These are phyloP conservation scores for Termitomyces sp. DNA, from an alignment of 768 basidiomycete genomes.

Conservation along the genomic window DNA sequence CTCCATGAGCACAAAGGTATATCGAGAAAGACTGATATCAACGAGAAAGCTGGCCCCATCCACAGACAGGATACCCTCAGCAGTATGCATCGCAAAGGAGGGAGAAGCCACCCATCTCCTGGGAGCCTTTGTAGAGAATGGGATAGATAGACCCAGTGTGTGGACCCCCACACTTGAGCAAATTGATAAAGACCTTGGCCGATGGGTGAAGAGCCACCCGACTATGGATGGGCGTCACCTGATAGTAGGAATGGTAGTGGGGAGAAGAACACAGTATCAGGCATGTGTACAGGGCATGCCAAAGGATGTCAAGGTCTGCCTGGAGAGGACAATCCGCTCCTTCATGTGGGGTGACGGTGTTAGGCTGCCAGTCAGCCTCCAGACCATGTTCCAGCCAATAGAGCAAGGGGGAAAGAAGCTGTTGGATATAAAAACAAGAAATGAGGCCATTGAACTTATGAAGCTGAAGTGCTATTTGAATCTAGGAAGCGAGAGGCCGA, in stretches of 20 bases:
- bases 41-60: not conserved
- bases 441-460: not conserved
- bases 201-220: conserved; percentile 12
- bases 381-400: too few relatives aligned
- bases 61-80: not conserved
- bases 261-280: not conserved
- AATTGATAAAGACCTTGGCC: conserved; percentile 13
- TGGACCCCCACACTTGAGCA: conserved; percentile 19
- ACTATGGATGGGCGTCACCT: not conserved
- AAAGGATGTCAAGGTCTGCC: not conserved
- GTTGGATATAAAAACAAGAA: not conserved
- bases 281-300: not conserved
- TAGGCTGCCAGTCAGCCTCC: too few relatives aligned
- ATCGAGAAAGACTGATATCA: not conserved
- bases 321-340: not conserved
- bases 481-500: not conserved
- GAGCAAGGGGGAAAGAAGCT: not conserved
- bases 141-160: conserved; percentile 2
- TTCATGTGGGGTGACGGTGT: not conserved
- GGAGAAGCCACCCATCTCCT: conserved; percentile 24
- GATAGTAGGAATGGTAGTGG: not conserved
- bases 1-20: not conserved
- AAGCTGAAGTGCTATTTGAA: not conserved
- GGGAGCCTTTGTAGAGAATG: conserved; percentile 29
- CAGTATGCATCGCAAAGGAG: conserved; percentile 21